These are phyloP conservation scores for Pleurotus citrinopileatus DNA, from an alignment of 768 basidiomycete species.

Conservation along the genomic window DNA sequence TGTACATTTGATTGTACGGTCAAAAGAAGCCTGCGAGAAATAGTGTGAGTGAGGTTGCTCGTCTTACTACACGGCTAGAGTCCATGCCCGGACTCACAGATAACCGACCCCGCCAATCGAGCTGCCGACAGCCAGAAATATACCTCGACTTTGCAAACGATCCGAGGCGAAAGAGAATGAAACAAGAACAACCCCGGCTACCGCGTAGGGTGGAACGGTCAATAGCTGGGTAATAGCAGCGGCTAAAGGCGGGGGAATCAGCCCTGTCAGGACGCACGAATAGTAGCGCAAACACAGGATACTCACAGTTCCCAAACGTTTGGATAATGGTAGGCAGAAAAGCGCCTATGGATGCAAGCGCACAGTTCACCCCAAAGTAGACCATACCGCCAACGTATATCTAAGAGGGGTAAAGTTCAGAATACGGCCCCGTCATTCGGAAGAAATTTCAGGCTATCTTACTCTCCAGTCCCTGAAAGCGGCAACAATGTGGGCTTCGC, in stretches of 20 bases:
- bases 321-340: constrained; percentile 82
- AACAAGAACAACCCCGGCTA: constrained; percentile 60
- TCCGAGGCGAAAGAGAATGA: constrained; percentile 62
- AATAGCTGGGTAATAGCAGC: constrained; percentile 67
- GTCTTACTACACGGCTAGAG: too few relatives aligned
- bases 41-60: too few relatives aligned
- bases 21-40: constrained; percentile 46
- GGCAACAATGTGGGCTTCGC: constrained; percentile 54
- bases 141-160: constrained; percentile 56
- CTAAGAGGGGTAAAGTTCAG: constrained; percentile 25
- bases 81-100: constrained; percentile 55
- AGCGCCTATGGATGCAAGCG: constrained; percentile 73
- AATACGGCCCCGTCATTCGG: background rate
- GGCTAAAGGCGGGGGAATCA: constrained; percentile 36
- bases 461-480: constrained; percentile 77
- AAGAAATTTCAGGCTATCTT: constrained; percentile 14
- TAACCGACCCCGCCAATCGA: constrained; percentile 58
- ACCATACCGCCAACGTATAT: constrained; percentile 67
- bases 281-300: background rate
- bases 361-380: constrained; percentile 76
- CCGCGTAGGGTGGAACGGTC: constrained; percentile 81
- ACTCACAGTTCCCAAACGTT: constrained; percentile 70
- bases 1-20: constrained; percentile 50
- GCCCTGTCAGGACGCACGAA: too few relatives aligned
- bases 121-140: constrained; percentile 43